Base-by-base conservation (phyloP, 2,329 filamentous ascomycete species). In the Fusarium gaditjirri region DNA sequence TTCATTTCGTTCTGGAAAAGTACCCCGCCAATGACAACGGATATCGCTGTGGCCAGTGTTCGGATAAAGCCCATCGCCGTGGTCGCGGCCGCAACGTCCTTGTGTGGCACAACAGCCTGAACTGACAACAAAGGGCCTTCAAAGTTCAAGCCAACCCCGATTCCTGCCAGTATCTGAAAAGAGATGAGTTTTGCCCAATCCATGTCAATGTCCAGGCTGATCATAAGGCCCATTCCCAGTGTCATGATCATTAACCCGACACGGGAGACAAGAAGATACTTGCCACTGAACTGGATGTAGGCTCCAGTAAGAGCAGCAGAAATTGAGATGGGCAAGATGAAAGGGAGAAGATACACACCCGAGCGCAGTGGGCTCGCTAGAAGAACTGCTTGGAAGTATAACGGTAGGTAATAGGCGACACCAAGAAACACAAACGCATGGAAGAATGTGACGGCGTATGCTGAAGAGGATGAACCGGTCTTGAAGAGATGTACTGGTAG, bases 301-400 rank as follows among this genome's bases (percentile, higher is more conserved):
- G 81, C 70, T 13, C 86, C 86, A 0, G 83, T 81, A 16, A 70
- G 56, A 0, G 84, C 84, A 16, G 86, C 85, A 7, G 81, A 75
- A 8, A 85, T 54, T 6, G 85, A 84, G 21, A 86, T 81, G n/a
- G 83, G 80, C 19, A 87, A 75, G 27, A 88, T 89, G 43, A 91
- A 87, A 0, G 92, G 91, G 1, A 94, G 83, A 5, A 92, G 84
- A 17, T 92, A 86, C 1, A 91, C 78, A 8, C 87, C 87, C 0
- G 89, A 92, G n/a, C 84, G 83, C 38, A 92, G 81, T 0, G 91
- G 89, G 1, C 86, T 85, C 3, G 88, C 88, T 55, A 86, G 86
- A 5, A 91, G 86, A 1, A 91, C 91, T 6, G 90, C 87, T 78
- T 95, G 93, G 59, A 93, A 91, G 80, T 91, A 94, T 0, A 94